Base-by-base conservation (phyloP, 2,329 filamentous ascomycete genomes). In the Coniochaeta sp. region DNA sequence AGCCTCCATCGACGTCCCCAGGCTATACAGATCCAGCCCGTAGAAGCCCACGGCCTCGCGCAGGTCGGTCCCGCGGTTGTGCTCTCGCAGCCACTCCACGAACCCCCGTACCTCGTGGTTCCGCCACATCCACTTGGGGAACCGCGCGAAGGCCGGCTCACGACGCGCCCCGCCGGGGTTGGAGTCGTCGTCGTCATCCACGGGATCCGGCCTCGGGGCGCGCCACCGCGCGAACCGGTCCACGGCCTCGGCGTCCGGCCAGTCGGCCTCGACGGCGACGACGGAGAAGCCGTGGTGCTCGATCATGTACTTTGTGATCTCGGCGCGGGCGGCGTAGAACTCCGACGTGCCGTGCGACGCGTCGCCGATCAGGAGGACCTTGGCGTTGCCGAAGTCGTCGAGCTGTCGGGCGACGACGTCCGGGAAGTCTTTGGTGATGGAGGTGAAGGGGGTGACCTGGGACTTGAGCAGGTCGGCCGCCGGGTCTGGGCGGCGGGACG, bases 71-170 rank as follows among this genome's bases (percentile, higher is more conserved):
- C 64, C 63, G 14, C 57, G 12, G 59, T 81, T 81, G 63, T 73
- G 73, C 22, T 74, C 66, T 6, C 79, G 73, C 68, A 83, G 71
- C 80, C 80, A 83, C 64, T 81, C 77, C 12, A 79, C 74, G 55
- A 83, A 77, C 2, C 74, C 73, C 59, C 81, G 77, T 63, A 81
- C 75, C 63, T 82, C 81, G 16, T 69, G 68, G 62, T 83, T 83
- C 12, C 80, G 74, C 80, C 80, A 83, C 80, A 83, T 82, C 80
- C 80, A 83, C 3, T 75, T 79, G 16, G 80, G 80, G 55, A 82
- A 83, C 28, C 79, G 73, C 42, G 77, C 71, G 65, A 82, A 82
- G 6, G 75, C 71, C 40, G 74, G 72, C 14, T 74, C 67, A 6
- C 68, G 65, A 16, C n/a, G n/a, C n/a, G n/a, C n/a, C 10, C 30